Percentiles rank a stretch among this genome's conserved stretches.
phyloP scores from a whole-genome alignment of 2,329 filamentous ascomycete species.

The Bipolaris zeicola region DNA sequence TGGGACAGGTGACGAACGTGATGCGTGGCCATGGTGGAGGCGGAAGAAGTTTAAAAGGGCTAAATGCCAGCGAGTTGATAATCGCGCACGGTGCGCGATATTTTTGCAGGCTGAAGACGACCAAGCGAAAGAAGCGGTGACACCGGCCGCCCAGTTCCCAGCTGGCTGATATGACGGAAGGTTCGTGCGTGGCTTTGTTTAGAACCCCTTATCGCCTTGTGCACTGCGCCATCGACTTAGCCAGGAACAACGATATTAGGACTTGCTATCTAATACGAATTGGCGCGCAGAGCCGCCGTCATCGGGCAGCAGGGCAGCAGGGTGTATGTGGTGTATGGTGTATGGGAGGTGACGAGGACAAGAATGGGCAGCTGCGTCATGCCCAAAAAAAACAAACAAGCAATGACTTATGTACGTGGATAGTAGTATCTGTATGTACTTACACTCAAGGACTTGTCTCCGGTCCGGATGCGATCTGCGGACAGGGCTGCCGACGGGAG shows the following conservation, averaged over 20 bases:
- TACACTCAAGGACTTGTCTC: conserved; percentile 28
- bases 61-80: conserved; percentile 39
- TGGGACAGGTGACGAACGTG: conserved; percentile 43
- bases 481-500: conserved; percentile 18
- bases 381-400: not conserved
- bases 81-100: conserved; percentile 40
- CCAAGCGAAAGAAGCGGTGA: conserved; percentile 45
- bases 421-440: conserved; percentile 24
- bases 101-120: conserved; percentile 34
- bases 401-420: not conserved
- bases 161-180: conserved; percentile 44
- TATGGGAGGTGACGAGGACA: not conserved
- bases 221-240: conserved; percentile 43
- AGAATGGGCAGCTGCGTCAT: not conserved
- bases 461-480: conserved; percentile 19
- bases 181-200: conserved; percentile 47
- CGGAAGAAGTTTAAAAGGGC: conserved; percentile 45
- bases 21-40: conserved; percentile 42
- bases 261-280: conserved; percentile 7
- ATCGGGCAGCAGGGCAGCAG: not conserved
- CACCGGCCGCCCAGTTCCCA: conserved; percentile 37
- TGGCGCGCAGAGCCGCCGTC: conserved; percentile 5
- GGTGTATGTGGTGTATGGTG: too few relatives aligned
- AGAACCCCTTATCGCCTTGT: conserved; percentile 41
- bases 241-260: conserved; percentile 33